phyloP scores from a whole-genome alignment of 192 early-diverging fungal genomes.

The Linderina pennispora region DNA sequence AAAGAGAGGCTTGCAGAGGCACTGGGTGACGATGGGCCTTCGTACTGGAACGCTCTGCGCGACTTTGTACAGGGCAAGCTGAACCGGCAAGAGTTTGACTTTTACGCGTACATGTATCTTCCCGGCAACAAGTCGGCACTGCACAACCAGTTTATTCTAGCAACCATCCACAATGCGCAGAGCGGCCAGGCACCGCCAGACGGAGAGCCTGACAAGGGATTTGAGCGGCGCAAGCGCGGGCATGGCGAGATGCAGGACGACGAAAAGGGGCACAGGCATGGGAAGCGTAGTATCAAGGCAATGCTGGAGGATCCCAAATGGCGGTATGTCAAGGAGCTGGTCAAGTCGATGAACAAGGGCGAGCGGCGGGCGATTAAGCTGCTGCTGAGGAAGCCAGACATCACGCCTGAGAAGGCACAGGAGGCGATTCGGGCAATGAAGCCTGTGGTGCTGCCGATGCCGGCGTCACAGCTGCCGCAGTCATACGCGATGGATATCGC shows the following conservation, averaged over 20 bases:
- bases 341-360: conserved; percentile 60
- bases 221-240: conserved; percentile 42
- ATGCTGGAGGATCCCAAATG: conserved; percentile 45
- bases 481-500: conserved; percentile 55
- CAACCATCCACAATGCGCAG: conserved; percentile 73
- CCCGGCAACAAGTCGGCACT: conserved; percentile 47
- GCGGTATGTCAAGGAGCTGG: conserved; percentile 60
- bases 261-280: conserved; percentile 11
- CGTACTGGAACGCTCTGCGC: conserved; percentile 67
- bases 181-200: conserved; percentile 58
- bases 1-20: conserved; percentile 71
- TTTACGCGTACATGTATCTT: conserved; percentile 66
- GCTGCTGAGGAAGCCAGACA: conserved; percentile 48
- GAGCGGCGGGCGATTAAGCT: conserved; percentile 62
- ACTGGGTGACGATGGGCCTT: conserved; percentile 66
- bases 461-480: conserved; percentile 45
- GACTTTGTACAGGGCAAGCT: conserved; percentile 72
- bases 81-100: conserved; percentile 73
- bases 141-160: conserved; percentile 72
- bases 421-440: conserved; percentile 34
- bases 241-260: conserved; percentile 21
- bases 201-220: conserved; percentile 49
- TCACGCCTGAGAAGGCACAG: conserved; percentile 32
- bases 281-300: conserved; percentile 49
- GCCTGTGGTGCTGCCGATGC: conserved; percentile 46